A percentile compares a stretch with the other conserved stretches of the same genome.
These are phyloP conservation scores for Lantana camara DNA, from an alignment of 257 asterid species.

Conservation along the genomic window DNA sequence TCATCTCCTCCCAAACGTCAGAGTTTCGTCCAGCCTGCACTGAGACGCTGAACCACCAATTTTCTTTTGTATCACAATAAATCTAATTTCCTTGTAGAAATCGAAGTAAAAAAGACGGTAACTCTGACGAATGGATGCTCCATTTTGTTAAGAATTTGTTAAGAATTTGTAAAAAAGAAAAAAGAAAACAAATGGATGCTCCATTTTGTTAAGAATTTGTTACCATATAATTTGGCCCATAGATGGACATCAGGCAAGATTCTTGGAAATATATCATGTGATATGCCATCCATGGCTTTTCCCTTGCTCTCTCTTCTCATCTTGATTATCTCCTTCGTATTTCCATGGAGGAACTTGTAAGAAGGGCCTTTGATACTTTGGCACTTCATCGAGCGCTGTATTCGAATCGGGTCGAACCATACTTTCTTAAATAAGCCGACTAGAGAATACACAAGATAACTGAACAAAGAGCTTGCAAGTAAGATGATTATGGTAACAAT, in stretches of 20 bases:
- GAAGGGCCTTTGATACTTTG: conserved; percentile 69
- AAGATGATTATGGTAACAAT: conserved; percentile 14
- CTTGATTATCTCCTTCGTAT: conserved; percentile 47
- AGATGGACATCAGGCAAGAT: conserved; percentile 52
- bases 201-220: background rate
- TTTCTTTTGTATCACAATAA: too few relatives aligned
- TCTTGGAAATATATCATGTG: conserved; percentile 60
- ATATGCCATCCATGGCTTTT: conserved; percentile 44
- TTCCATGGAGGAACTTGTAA: conserved; percentile 53
- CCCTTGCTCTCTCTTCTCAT: conserved; percentile 44
- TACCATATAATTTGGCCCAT: conserved; percentile 56
- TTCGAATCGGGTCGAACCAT: conserved; percentile 47
- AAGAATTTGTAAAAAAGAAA: too few relatives aligned
- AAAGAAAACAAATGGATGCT: too few relatives aligned
- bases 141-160: too few relatives aligned
- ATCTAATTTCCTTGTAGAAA: too few relatives aligned
- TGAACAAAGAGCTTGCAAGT: conserved; percentile 27
- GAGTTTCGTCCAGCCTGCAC: too few relatives aligned
- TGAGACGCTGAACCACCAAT: too few relatives aligned
- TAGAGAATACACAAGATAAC: conserved; percentile 27
- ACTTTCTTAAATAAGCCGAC: conserved; percentile 37
- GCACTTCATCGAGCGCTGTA: conserved; percentile 36
- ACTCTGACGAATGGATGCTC: too few relatives aligned
- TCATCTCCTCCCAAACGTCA: too few relatives aligned
- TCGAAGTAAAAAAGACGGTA: too few relatives aligned